A percentile compares a stretch with the other conserved stretches of the same genome.
Evolutionary conservation across 176 grass and related monocot genomes (phyloP).

Genomic region (Triticum aestivum): IWGSC_CS_RefSeq_v2.1 NC_057813.1:62018769-62019268

Average conservation of each 20-base stretch:
- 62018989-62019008: conserved; percentile 44
- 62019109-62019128: conserved; percentile 33
- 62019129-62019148: conserved; percentile 44
- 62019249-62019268: conserved; percentile 5
- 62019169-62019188: conserved; percentile 23
- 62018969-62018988: conserved; percentile 77
- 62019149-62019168: conserved; percentile 40
- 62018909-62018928: conserved; percentile 91
- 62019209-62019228: conserved; percentile 18
- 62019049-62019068: not conserved
- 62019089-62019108: conserved; percentile 43
- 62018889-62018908: conserved; percentile 74
- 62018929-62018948: conserved; percentile 63
- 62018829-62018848: conserved; percentile 45
- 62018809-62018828: conserved; percentile 48
- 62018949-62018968: conserved; percentile 55
- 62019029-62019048: conserved; percentile 20
- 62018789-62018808: conserved; percentile 88
- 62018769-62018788: conserved; percentile 53
- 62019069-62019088: conserved; percentile 42
- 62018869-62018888: conserved; percentile 67
- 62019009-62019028: conserved; percentile 45
- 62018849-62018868: conserved; percentile 53
- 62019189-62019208: not conserved
- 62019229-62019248: not conserved